Evolutionary conservation across 768 basidiomycete genomes (phyloP).

Genomic region (Rhizopogon sp.): DNA sequence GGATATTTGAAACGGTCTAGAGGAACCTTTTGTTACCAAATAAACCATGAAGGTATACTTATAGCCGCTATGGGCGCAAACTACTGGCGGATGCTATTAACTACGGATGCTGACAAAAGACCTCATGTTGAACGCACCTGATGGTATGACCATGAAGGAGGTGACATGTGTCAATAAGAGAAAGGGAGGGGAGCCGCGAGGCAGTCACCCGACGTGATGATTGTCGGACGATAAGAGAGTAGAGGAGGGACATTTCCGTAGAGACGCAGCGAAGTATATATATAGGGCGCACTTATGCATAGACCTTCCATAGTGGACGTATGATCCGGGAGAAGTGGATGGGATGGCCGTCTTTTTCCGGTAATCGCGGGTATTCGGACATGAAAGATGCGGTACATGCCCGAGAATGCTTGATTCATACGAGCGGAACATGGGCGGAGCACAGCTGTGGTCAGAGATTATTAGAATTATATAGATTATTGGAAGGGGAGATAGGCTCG

Average conservation of each 20-base stretch:
- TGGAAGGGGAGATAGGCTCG: conserved; percentile 11
- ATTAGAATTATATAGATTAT: conserved; percentile 2
- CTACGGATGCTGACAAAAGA: conserved; percentile 22
- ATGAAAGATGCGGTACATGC: conserved; percentile 21
- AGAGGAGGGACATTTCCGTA: conserved; percentile 3
- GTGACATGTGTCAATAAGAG: conserved; percentile 23
- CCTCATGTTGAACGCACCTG: conserved; percentile 29
- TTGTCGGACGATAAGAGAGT: conserved; percentile 4
- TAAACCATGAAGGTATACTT: conserved; percentile 23
- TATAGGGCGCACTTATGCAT: conserved; percentile 1
- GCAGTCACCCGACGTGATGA: conserved; percentile 12
- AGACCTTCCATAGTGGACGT: conserved; percentile 5
- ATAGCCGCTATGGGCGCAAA: conserved; percentile 14
- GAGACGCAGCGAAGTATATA: conserved; percentile 7
- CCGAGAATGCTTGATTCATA: conserved; percentile 1
- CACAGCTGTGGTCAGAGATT: conserved; percentile 5
- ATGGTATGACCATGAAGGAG: conserved; percentile 19
- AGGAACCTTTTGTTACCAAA: conserved; percentile 17
- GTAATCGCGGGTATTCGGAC: conserved; percentile 27
- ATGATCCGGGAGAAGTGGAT: conserved; percentile 26
- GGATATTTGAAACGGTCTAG: conserved; percentile 25
- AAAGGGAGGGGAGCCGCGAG: conserved; percentile 21
- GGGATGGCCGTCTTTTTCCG: conserved; percentile 18
- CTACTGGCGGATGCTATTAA: conserved; percentile 15
- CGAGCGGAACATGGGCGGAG: conserved; percentile 18